Conservation (phyloP, 768 basidiomycete genomes). For the Boletus huronensis region DNA sequence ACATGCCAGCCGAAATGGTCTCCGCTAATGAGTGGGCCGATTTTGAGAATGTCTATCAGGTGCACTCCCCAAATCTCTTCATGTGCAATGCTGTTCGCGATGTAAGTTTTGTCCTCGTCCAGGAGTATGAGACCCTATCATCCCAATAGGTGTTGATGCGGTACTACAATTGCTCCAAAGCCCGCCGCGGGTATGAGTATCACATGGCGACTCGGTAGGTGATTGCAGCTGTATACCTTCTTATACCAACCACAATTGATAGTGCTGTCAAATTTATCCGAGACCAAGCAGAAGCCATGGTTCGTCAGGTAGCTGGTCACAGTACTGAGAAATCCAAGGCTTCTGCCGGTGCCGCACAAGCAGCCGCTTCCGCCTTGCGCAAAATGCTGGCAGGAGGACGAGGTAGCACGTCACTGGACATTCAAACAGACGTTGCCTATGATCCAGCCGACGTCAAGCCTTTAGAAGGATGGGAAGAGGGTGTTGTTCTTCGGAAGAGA, state of each 20-base stretch:
- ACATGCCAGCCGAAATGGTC: constrained; percentile 65
- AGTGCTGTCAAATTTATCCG: constrained; percentile 86
- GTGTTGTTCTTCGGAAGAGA: constrained; percentile 63
- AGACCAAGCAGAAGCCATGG: constrained; percentile 63
- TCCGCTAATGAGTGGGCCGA: constrained; percentile 70
- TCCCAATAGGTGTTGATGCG: constrained; percentile 70
- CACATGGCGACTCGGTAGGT: constrained; percentile 80
- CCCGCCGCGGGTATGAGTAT: constrained; percentile 78
- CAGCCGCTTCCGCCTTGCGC: constrained; percentile 63
- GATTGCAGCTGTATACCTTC: background rate
- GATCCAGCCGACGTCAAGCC: constrained; percentile 47
- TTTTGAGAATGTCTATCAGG: constrained; percentile 89
- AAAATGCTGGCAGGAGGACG: constrained; percentile 59
- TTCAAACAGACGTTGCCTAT: constrained; percentile 30
- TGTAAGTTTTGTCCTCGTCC: constrained; percentile 41
- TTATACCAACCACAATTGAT: constrained; percentile 5
- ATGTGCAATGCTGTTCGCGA: constrained; percentile 76
- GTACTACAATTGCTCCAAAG: constrained; percentile 81
- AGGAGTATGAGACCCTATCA: background rate
- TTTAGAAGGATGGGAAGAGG: constrained; percentile 68
- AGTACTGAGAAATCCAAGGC: constrained; percentile 28
- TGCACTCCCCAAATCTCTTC: constrained; percentile 81
- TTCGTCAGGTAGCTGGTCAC: constrained; percentile 11
- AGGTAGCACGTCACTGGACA: constrained; percentile 41
- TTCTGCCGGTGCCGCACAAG: constrained; percentile 49